phyloP scores from a whole-genome alignment of 1,284 basidiomycete species.

The Ganoderma multipileum region DNA sequence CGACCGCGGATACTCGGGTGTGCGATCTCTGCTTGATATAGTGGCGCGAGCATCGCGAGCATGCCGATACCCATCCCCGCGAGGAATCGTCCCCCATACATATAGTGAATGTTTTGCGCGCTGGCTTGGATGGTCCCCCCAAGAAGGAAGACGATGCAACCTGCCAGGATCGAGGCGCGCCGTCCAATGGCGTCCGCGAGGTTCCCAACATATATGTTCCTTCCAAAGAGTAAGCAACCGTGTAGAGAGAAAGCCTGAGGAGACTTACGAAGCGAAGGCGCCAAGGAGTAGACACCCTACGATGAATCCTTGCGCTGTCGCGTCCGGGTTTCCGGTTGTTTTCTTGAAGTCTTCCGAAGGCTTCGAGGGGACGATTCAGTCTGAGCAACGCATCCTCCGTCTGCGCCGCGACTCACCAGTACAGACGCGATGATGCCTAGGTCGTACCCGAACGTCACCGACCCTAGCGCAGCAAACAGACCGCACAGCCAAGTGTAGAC shows the following conservation, averaged over 20 bases:
- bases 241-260: conserved; percentile 3
- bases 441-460: conserved; percentile 45
- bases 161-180: conserved; percentile 44
- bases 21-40: conserved; percentile 70
- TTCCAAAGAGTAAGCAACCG: conserved; percentile 9
- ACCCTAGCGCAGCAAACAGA: conserved; percentile 56
- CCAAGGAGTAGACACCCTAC: conserved; percentile 45
- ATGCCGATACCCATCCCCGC: conserved; percentile 59
- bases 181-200: conserved; percentile 35
- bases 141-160: conserved; percentile 50
- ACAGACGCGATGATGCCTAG: conserved; percentile 50
- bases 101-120: conserved; percentile 61
- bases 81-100: conserved; percentile 69
- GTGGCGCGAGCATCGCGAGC: conserved; percentile 61
- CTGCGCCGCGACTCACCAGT: conserved; percentile 43
- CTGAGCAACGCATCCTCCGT: neutral
- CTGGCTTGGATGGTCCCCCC: conserved; percentile 61
- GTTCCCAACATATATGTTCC: conserved; percentile 52
- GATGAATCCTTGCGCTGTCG: conserved; percentile 50
- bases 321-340: conserved; percentile 38
- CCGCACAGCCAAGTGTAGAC: conserved; percentile 71
- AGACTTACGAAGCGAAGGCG: conserved; percentile 35
- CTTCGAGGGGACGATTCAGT: conserved; percentile 10
- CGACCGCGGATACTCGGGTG: conserved; percentile 68
- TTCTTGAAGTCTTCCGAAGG: conserved; percentile 39